Conservation (phyloP, 2,329 filamentous ascomycete species). For the Ophiostoma sp. region DNA sequence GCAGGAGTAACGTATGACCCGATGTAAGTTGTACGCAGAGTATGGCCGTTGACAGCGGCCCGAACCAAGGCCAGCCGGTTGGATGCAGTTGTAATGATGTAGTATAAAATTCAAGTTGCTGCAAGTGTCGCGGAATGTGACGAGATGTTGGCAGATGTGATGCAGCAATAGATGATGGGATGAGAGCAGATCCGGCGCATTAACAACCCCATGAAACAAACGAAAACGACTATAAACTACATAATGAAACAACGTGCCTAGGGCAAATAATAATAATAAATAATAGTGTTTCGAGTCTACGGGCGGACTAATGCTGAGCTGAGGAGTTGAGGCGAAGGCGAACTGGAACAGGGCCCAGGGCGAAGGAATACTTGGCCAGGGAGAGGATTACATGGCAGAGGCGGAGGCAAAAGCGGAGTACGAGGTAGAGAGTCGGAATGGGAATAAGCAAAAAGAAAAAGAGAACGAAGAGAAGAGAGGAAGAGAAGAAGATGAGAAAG, state of each 20-base stretch:
- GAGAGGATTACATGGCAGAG: not conserved
- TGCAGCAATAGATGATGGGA: not conserved
- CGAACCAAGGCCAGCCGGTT: not conserved
- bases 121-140: not conserved
- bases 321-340: not conserved
- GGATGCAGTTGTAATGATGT: too few species aligned
- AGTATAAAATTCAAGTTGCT: not conserved
- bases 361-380: not conserved
- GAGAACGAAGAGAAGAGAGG: not conserved
- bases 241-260: not conserved
- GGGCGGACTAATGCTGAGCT: not conserved
- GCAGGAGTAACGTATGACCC: not conserved
- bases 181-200: not conserved
- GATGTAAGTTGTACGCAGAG: not conserved
- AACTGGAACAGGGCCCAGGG: too few species aligned
- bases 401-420: not conserved
- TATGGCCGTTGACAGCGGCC: not conserved
- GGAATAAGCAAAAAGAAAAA: not conserved
- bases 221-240: not conserved
- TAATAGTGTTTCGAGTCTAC: not conserved
- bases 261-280: not conserved
- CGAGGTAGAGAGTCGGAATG: not conserved
- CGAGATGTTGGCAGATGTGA: not conserved
- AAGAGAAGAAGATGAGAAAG: not conserved
- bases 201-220: not conserved